Percentiles rank a stretch among this genome's conserved stretches.
These are phyloP conservation scores for Trichoderma koningiopsis DNA, from an alignment of 2,329 filamentous ascomycete species.

Conservation along the genomic window DNA sequence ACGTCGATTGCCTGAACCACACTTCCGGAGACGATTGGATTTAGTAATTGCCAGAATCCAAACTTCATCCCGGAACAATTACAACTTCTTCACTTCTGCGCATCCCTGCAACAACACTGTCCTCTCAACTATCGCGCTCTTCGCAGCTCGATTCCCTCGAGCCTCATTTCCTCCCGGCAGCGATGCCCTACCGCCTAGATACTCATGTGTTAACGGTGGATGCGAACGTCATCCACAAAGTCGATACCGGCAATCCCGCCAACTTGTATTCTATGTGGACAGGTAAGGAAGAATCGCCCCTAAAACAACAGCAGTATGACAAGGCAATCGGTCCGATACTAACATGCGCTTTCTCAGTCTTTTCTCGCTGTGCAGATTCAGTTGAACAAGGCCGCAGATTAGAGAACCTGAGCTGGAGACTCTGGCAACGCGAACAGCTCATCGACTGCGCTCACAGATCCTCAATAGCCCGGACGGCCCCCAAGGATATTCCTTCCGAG, in stretches of 20 bases:
- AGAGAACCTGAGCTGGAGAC: slow-evolving; percentile 93
- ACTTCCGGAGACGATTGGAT: slow-evolving; percentile 27
- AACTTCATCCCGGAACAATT: slow-evolving; percentile 14
- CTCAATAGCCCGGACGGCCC: slow-evolving; percentile 44
- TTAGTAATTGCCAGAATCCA: slow-evolving; percentile 17
- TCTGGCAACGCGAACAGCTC: slow-evolving; percentile 81
- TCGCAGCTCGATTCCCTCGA: slow-evolving; percentile 42
- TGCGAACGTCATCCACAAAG: slow-evolving; percentile 87
- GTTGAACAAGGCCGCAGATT: slow-evolving; percentile 89
- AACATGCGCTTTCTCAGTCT: slow-evolving; percentile 59
- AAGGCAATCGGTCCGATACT: neutral
- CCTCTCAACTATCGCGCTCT: slow-evolving; percentile 26
- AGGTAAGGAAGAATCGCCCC: slow-evolving; percentile 59
- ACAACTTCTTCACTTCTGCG: neutral
- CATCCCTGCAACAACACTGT: neutral
- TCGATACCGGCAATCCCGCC: slow-evolving; percentile 89
- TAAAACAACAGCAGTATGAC: neutral
- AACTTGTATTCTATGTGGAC: slow-evolving; percentile 98
- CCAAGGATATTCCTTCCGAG: slow-evolving; percentile 53
- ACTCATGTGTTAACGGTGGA: slow-evolving; percentile 90
- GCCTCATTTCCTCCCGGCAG: slow-evolving; percentile 39
- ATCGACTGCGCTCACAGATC: slow-evolving; percentile 72
- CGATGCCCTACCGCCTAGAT: slow-evolving; percentile 82
- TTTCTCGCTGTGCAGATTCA: slow-evolving; percentile 90
- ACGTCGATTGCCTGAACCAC: slow-evolving; percentile 21